Evolutionary conservation across 1,284 basidiomycete species (phyloP).

Genomic region (Pulveroboletus sp.): DNA sequence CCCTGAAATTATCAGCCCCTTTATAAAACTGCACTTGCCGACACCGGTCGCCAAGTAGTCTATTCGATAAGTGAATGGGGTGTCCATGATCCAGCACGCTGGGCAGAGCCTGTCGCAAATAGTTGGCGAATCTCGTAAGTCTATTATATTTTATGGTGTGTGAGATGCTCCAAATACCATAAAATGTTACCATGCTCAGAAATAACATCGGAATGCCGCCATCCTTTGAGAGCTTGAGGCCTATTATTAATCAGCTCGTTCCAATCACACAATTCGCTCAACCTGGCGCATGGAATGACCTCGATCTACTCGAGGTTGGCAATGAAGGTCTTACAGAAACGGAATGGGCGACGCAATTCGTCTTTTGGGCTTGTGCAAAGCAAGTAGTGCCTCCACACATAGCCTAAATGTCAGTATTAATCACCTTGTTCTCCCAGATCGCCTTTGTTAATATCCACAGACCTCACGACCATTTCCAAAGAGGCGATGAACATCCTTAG

Average conservation of each 20-base stretch:
- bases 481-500: conserved; percentile 5
- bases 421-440: conserved; percentile 4
- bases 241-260: conserved; percentile 53
- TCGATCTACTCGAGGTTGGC: conserved; percentile 52
- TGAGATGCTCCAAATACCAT: no score
- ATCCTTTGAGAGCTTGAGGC: conserved; percentile 48
- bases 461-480: conserved; percentile 3
- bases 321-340: conserved; percentile 43
- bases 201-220: conserved; percentile 51
- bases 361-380: conserved; percentile 41
- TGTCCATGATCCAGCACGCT: conserved; percentile 48
- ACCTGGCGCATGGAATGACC: conserved; percentile 48
- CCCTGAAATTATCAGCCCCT: not conserved
- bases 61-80: conserved; percentile 62
- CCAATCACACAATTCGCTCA: conserved; percentile 49
- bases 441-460: conserved; percentile 15
- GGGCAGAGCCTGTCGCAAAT: conserved; percentile 47
- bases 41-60: conserved; percentile 48
- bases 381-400: not conserved
- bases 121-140: conserved; percentile 48
- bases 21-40: conserved; percentile 17
- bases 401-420: not conserved
- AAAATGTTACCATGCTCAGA: conserved; percentile 25
- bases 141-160: not conserved
- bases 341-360: conserved; percentile 52